Base-by-base conservation (phyloP, 352 stramenopile genomes). In the Elongisporangium senticosum region DNA sequence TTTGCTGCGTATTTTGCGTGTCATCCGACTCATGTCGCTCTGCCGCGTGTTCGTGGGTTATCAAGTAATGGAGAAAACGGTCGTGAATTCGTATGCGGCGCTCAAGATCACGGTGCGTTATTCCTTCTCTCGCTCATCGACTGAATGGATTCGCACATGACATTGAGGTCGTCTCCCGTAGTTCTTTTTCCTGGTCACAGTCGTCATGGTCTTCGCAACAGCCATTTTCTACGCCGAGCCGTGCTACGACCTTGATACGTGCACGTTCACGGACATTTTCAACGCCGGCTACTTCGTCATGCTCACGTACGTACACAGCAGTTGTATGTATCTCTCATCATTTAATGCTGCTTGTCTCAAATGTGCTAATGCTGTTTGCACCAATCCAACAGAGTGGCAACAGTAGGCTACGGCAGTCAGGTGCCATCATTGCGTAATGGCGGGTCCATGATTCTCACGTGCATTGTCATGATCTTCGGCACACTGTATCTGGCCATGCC, bases 251-350 rank as follows among this genome's bases (percentile, higher is more conserved):
- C 58, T 83, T 1, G 49, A 74, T 17, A 71, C 63, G 3, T 86
- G 73, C 61, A 69, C 64, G 1, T 86, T 86, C 54, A 83, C 74
- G 2, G 76, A 86, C 47, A 79, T 86, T 48, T 77, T 86, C 51
- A 86, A 86, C 61, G 67, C 76, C 0, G 74, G 64, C 17, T 86
- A 86, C 62, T 86, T 77, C 23, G 64, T 84, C 49, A 86, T 86
- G 74, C 51, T 78, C 40, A 86, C 76, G 71, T 85, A 77, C 43
- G 65, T 58, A 7, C 11, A 37, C 6, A 6, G 8, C 8, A 7
- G 26, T 11, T 37, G 26, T 11, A 10, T 19, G 14, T 28, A 50
- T 59, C 55, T 3, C 43, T 43, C 4, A 8, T 49, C 6, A 33
- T 17, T 11, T 28, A 49, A 51, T 62, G 21, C 24, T 55, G n/a